These are phyloP conservation scores for Flammula alnicola DNA, from an alignment of 1,284 basidiomycete species.

Conservation along the genomic window DNA sequence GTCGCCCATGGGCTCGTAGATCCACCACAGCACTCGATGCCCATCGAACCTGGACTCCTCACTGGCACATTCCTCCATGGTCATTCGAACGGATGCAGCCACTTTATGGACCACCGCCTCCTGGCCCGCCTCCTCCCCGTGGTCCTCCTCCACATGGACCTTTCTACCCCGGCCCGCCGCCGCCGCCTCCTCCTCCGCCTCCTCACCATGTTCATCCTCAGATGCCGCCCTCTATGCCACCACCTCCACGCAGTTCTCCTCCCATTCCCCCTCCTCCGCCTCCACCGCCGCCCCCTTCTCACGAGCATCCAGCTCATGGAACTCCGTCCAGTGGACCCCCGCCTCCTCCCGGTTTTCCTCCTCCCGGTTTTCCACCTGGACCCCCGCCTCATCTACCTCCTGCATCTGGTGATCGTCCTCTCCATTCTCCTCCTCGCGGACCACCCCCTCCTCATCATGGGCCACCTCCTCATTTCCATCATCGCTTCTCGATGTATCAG, in stretches of 20 bases:
- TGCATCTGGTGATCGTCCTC: no score
- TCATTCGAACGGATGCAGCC: conserved; percentile 1
- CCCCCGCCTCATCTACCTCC: conserved; percentile 10
- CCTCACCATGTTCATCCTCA: neutral
- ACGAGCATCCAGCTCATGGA: no score
- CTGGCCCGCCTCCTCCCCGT: neutral
- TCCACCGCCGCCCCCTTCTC: conserved; percentile 12
- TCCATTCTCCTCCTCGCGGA: conserved; percentile 12
- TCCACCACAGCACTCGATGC: conserved; percentile 9
- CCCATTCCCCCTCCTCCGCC: conserved; percentile 8
- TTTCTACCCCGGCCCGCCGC: neutral
- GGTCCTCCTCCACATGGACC: neutral
- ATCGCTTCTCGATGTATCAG: conserved; percentile 5
- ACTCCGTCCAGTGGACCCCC: no score
- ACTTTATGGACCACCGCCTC: neutral
- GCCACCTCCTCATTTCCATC: conserved; percentile 17
- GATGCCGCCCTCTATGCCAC: conserved; percentile 9
- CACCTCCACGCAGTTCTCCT: conserved; percentile 9
- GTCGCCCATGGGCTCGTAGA: conserved; percentile 11
- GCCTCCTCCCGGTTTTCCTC: no score
- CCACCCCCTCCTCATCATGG: conserved; percentile 16
- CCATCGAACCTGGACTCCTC: conserved; percentile 6
- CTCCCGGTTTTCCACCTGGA: no score
- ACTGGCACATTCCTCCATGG: conserved; percentile 13
- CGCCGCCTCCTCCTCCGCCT: conserved; percentile 6